phyloP scores from a whole-genome alignment of 2,329 filamentous ascomycete genomes.

The Hysterium pulicare region DNA sequence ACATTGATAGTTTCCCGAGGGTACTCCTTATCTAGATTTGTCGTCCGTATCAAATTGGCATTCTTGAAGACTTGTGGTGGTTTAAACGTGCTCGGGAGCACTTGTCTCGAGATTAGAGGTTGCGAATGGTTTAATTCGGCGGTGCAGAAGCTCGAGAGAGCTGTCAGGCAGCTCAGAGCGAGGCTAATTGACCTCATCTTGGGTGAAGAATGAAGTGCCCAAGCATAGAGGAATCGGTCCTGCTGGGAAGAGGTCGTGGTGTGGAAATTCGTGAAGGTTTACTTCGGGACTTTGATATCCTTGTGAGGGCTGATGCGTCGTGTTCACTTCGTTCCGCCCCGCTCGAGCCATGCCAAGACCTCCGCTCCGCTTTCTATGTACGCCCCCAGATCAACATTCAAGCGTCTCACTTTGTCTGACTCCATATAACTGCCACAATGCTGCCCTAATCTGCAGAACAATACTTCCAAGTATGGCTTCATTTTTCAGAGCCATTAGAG shows the following conservation, averaged over 20 bases:
- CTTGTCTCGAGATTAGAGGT: slow-evolving; percentile 51
- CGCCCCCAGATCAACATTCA: slow-evolving; percentile 16
- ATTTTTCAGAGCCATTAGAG: slow-evolving; percentile 14
- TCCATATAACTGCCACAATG: slow-evolving; percentile 6
- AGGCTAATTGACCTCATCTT: slow-evolving; percentile 41
- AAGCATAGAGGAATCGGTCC: slow-evolving; percentile 27
- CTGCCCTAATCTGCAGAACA: neutral
- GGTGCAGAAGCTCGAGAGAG: slow-evolving; percentile 58
- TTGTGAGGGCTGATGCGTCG: slow-evolving; percentile 34
- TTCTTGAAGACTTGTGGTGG: slow-evolving; percentile 93
- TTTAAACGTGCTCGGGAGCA: slow-evolving; percentile 60
- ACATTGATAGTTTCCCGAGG: slow-evolving; percentile 88
- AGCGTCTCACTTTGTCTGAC: slow-evolving; percentile 15
- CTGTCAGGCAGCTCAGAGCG: slow-evolving; percentile 46
- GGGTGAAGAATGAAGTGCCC: slow-evolving; percentile 27
- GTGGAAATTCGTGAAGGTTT: slow-evolving; percentile 14
- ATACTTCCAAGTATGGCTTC: slow-evolving; percentile 18
- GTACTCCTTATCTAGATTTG: slow-evolving; percentile 92
- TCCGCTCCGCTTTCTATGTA: too few species aligned
- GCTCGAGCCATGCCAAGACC: slow-evolving; percentile 13
- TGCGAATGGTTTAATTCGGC: slow-evolving; percentile 58
- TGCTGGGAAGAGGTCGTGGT: slow-evolving; percentile 10
- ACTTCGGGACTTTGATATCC: too few species aligned
- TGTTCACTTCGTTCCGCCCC: slow-evolving; percentile 28
- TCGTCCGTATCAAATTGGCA: slow-evolving; percentile 80